Percentiles rank a stretch among this genome's conserved stretches.
Conservation (phyloP, 169 alveolate genomes). For the Eimeria maxima region DNA sequence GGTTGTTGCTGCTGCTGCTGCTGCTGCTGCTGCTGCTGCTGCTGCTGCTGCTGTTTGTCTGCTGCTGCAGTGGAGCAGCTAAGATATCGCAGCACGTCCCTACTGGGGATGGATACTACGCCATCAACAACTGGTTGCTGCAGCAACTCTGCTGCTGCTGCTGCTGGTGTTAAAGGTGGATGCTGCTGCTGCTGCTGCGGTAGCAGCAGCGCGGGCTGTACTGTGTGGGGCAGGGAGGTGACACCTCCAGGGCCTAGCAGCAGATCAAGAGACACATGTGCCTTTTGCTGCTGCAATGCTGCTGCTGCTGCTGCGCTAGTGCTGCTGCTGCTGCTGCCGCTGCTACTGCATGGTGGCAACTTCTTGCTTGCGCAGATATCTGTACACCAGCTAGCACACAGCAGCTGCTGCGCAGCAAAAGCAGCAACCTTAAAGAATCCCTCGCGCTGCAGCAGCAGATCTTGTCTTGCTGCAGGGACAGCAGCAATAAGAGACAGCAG, state of each 20-base stretch:
- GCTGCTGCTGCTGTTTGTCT: conserved; percentile 35
- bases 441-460: conserved; percentile 27
- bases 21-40: conserved; percentile 38
- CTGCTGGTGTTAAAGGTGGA: not conserved
- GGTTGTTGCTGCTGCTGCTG: conserved; percentile 35
- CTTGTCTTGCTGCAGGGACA: conserved; percentile 1
- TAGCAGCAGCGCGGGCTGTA: conserved; percentile 52
- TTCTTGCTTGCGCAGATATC: conserved; percentile 59
- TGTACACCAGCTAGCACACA: conserved; percentile 57
- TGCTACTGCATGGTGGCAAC: not conserved
- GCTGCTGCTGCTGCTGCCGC: not conserved
- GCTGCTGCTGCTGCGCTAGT: not conserved
- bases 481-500: conserved; percentile 65
- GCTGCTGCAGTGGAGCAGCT: not conserved
- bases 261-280: conserved; percentile 24
- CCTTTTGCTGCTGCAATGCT: conserved; percentile 27
- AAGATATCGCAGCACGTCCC: conserved; percentile 64
- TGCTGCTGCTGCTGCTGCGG: conserved; percentile 58
- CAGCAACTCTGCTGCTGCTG: conserved; percentile 30
- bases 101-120: conserved; percentile 34
- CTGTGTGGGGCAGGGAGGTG: conserved; percentile 22
- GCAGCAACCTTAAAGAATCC: conserved; percentile 65
- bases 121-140: conserved; percentile 46
- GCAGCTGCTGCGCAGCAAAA: conserved; percentile 54
- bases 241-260: conserved; percentile 71